phyloP scores from a whole-genome alignment of 2,329 filamentous ascomycete genomes.

The Coniosporium tulheliwenetii region DNA sequence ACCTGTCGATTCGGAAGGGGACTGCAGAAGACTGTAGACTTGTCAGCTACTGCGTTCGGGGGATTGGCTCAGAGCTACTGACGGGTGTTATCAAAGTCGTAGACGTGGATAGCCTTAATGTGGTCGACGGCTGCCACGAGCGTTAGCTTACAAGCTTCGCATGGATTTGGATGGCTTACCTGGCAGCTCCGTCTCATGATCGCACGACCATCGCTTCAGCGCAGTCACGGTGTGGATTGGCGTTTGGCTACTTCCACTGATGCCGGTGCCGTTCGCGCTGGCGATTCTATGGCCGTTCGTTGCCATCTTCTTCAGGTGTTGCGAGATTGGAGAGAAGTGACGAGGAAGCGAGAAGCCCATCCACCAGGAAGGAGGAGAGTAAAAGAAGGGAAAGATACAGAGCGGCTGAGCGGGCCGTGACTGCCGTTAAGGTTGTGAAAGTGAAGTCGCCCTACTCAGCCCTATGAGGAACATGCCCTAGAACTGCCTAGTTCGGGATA shows the following conservation, averaged over 20 bases:
- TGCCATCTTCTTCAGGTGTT: no score
- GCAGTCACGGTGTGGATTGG: slow-evolving; percentile 48
- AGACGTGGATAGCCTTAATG: slow-evolving; percentile 74
- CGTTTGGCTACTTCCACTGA: neutral
- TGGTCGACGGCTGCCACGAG: slow-evolving; percentile 37
- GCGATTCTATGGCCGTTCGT: no score
- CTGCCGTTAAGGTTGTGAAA: no score
- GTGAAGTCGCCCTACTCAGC: no score
- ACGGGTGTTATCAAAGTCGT: slow-evolving; percentile 97
- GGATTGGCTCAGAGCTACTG: slow-evolving; percentile 17
- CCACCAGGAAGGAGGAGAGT: no score
- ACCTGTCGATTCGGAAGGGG: slow-evolving; percentile 78
- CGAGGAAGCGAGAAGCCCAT: no score
- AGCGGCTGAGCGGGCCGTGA: no score
- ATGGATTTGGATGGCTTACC: slow-evolving; percentile 25
- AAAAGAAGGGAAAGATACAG: no score
- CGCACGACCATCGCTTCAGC: slow-evolving; percentile 70
- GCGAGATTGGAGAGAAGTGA: no score
- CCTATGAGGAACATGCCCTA: no score
- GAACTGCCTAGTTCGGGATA: no score
- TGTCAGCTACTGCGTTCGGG: neutral
- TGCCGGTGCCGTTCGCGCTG: no score
- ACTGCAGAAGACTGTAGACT: slow-evolving; percentile 61
- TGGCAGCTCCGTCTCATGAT: slow-evolving; percentile 51
- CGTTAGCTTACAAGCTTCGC: slow-evolving; percentile 2